Base-by-base conservation (phyloP, 2,329 filamentous ascomycete species). In the Cryphonectria japonica region DNA sequence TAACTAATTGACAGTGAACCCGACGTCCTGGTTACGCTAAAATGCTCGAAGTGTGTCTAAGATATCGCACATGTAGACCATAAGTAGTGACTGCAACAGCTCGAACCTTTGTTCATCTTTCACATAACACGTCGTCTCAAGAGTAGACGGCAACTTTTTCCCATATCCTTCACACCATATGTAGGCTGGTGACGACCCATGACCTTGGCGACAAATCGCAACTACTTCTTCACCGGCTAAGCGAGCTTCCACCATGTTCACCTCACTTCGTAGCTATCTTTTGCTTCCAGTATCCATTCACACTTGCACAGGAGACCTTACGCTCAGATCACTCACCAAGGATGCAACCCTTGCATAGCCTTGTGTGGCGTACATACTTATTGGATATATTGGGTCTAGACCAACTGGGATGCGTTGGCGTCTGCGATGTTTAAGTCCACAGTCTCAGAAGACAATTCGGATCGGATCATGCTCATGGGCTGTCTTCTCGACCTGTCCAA, bases 341-440 rank as follows among this genome's bases (percentile, higher is more conserved):
- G 88, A 88, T 0, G 86, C 87, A 75, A 85, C 83, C 71, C 80
- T 76, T 54, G 81, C 82, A 74, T 88, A 88, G 73, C 88, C 86
- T 74, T 88, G 86, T 60, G 86, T 80, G 5, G 83, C 80, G 74
- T 19, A n/a, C 46, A 50, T 19, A 50, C 6, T 6, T 22, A 7
- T n/a, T 88, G 88, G 0, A 86, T 86, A 54, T 70, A 72, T 72
- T 86, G 86, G 0, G 84, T 84, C 0, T 87, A 77, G 0, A 82
- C 77, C 3, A 80, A 74, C 4, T 81, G 76, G 6, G 80, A 77
- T 0, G 82, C 81, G 69, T 79, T 79, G 75, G 84, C 85, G 74
- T 88, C 85, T 78, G 86, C 86, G 26, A 85, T 82, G 69, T 86
- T 88, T 0, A 85, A 87, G 77, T 87, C 87, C 87, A 13, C 83